These are phyloP conservation scores for Syzygium syzygioides DNA, from an alignment of 441 rosid species.

Conservation along the genomic window DNA sequence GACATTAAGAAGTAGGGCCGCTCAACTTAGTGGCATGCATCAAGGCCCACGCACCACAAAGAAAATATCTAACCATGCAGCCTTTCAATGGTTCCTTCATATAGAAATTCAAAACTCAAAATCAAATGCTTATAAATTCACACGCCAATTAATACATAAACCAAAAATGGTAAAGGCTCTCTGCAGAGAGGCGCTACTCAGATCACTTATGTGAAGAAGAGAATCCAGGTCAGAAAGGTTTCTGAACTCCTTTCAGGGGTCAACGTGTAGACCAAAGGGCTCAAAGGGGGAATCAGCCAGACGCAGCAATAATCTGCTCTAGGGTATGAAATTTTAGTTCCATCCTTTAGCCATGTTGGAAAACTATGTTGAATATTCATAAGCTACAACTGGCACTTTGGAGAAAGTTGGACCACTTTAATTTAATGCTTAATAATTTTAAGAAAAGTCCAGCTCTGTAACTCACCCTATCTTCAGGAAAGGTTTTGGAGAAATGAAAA, in stretches of 20 bases:
- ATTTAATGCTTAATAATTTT: background rate
- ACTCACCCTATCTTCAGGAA: constrained; percentile 88
- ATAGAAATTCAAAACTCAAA: background rate
- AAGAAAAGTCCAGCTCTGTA: background rate
- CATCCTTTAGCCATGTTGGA: background rate
- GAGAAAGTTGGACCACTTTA: background rate
- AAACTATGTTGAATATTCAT: background rate
- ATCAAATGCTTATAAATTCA: background rate
- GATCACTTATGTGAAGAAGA: background rate
- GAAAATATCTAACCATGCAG: background rate
- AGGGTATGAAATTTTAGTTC: background rate
- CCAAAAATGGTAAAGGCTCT: background rate
- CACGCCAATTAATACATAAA: background rate
- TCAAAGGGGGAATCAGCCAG: background rate
- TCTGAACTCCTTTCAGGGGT: background rate
- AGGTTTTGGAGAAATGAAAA: constrained; percentile 68
- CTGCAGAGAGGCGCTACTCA: background rate
- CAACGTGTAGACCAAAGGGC: background rate
- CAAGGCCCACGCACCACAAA: background rate
- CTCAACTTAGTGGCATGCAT: background rate
- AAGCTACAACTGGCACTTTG: background rate
- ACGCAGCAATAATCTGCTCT: background rate
- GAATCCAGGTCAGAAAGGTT: background rate
- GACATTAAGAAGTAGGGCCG: background rate
- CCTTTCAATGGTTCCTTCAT: background rate